Conservation (phyloP, 2,329 filamentous ascomycete genomes). For the Dendryphion nanum region DNA sequence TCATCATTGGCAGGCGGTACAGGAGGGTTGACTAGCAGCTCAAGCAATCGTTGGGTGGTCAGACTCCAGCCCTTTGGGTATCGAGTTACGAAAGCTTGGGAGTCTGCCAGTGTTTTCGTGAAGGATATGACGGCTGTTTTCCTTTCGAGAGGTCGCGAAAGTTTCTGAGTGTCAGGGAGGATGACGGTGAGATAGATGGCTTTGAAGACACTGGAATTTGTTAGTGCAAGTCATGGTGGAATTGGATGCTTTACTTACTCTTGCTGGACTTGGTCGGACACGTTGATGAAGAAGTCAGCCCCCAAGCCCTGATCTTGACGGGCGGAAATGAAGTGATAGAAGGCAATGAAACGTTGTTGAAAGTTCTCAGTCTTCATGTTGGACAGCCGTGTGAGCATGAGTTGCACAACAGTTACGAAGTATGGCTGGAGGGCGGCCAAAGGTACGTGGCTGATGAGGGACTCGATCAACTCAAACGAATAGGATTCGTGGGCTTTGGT, state of each 20-base stretch:
- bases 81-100: constrained; percentile 74
- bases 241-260: constrained; percentile 44
- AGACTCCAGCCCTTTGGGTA: constrained; percentile 76
- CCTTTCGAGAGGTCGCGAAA: constrained; percentile 82
- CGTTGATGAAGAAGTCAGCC: constrained; percentile 84
- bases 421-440: constrained; percentile 73
- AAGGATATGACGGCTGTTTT: constrained; percentile 92
- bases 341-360: constrained; percentile 82
- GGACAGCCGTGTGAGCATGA: constrained; percentile 73
- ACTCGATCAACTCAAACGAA: constrained; percentile 87
- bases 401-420: constrained; percentile 74
- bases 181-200: constrained; percentile 85
- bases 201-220: constrained; percentile 63
- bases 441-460: constrained; percentile 70
- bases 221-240: constrained; percentile 14
- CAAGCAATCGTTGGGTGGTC: constrained; percentile 85
- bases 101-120: constrained; percentile 87
- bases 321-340: constrained; percentile 90
- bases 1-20: constrained; percentile 67
- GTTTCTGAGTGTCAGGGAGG: constrained; percentile 82
- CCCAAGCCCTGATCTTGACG: constrained; percentile 78
- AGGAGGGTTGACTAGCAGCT: constrained; percentile 85
- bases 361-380: constrained; percentile 80
- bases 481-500: constrained; percentile 82
- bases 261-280: constrained; percentile 78